Conservation (phyloP, 192 early-diverging fungal species). For the Gamsiella multidivaricata region DNA sequence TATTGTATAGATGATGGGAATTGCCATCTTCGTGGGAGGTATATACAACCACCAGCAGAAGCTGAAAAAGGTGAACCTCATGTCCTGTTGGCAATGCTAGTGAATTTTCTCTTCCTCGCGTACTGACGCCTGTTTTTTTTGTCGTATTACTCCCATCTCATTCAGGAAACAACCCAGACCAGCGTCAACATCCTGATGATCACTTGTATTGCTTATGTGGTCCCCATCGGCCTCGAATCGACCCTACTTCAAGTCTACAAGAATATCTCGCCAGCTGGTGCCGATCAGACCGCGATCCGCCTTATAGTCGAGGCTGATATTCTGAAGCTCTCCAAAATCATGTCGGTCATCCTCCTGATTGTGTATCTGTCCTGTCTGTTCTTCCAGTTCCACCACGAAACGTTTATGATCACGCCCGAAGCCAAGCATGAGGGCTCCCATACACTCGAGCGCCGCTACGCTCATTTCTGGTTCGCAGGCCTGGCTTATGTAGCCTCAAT, state of each 20-base stretch:
- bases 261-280: background rate
- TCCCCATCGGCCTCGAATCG: slow-evolving; percentile 29
- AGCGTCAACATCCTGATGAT: slow-evolving; percentile 39
- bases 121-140: background rate
- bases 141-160: background rate
- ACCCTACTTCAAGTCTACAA: slow-evolving; percentile 4
- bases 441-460: slow-evolving; percentile 72
- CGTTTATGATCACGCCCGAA: slow-evolving; percentile 69
- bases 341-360: slow-evolving; percentile 30
- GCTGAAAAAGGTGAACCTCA: slow-evolving; percentile 43
- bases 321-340: slow-evolving; percentile 29
- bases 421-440: slow-evolving; percentile 81
- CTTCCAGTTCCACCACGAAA: slow-evolving; percentile 26
- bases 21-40: slow-evolving; percentile 35
- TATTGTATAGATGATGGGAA: slow-evolving; percentile 28
- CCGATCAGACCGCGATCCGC: background rate
- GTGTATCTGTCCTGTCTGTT: slow-evolving; percentile 22
- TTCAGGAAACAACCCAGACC: slow-evolving; percentile 38
- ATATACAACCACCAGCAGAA: slow-evolving; percentile 25
- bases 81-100: no score
- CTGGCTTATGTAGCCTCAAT: slow-evolving; percentile 66
- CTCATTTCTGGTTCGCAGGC: slow-evolving; percentile 55
- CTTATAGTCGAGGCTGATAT: slow-evolving; percentile 16
- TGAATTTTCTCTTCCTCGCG: no score
- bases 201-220: slow-evolving; percentile 31